Conservation (phyloP, 257 asterid genomes). For the Phtheirospermum japonicum region DNA sequence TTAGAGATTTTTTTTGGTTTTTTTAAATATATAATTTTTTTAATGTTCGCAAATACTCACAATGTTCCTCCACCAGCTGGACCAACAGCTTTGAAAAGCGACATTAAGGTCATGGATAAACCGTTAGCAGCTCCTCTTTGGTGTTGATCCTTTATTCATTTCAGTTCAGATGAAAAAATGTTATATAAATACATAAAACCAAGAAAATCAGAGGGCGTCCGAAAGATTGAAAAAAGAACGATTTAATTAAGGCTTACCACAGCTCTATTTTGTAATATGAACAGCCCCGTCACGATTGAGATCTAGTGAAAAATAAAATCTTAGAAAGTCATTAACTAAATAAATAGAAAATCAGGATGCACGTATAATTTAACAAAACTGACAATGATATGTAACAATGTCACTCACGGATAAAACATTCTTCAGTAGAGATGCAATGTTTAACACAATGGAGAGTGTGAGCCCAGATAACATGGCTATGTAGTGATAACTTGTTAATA, state of each 20-base stretch:
- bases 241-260: constrained; percentile 50
- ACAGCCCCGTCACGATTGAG: constrained; percentile 69
- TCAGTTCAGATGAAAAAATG: too few relatives aligned
- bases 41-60: constrained; percentile 59
- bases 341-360: not conserved
- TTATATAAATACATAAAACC: too few relatives aligned
- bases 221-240: constrained; percentile 7
- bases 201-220: not conserved
- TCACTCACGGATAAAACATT: constrained; percentile 66
- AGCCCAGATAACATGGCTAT: constrained; percentile 72
- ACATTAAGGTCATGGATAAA: constrained; percentile 68
- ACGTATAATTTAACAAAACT: not conserved
- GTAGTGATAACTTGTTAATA: constrained; percentile 71
- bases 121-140: constrained; percentile 97
- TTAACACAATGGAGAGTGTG: constrained; percentile 43
- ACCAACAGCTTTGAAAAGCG: constrained; percentile 67
- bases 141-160: constrained; percentile 54
- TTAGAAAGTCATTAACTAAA: not conserved
- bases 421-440: constrained; percentile 61
- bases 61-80: constrained; percentile 76
- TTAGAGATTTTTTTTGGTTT: too few relatives aligned
- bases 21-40: too few relatives aligned
- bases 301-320: constrained; percentile 41
- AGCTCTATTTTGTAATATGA: constrained; percentile 74
- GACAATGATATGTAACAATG: not conserved